Base-by-base conservation (phyloP, 164 flowering plant species). In the Stephania yunnanensis region DNA sequence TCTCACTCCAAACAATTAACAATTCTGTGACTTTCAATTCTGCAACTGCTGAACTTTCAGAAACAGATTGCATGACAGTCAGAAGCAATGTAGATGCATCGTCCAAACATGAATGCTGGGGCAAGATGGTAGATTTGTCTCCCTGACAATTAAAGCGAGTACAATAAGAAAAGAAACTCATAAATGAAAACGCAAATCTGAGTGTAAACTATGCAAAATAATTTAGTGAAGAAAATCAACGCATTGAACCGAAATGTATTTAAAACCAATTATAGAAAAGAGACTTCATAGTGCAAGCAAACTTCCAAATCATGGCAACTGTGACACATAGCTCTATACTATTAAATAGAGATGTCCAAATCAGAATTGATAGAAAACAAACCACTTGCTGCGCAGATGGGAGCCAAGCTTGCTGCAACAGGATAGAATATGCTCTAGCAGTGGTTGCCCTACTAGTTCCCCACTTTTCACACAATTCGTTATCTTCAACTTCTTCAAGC, bases 321-420 rank as follows among this genome's bases (percentile, higher is more conserved):
- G 17, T 55, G 63, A 1, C 17, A 55, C 63, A 55, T 12, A 55
- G 63, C 13, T 19, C 63, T 55, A 55, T 55, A 55, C 17, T 55
- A 5, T 7, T 11, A 11, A 55, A 55, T 12, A 55, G 17, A 4
- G 17, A 55, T 55, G 63, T 55, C 17, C 63, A 55, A 55, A 55
- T 4, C 63, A 12, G 13, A 12, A 55, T 55, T 13, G 19, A 15
- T 42, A 12, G 22, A 36, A 69, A 76, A 81, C 86, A 74, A 42
- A 88, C 91, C 89, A 74, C 36, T 44, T 71, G 52, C 52, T 82
- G 74, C 17, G 71, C 25, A 19, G 86, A 79, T 55, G 71, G 64
- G 63, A 89, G 81, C 95, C 95, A 92, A 71, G 91, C 91, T 71
- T 82, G 84, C 63, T 89, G 91, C 83, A 92, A 71, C 52, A 92